Base-by-base conservation (phyloP, 345 rosid species). In the Camelina laxa region DNA sequence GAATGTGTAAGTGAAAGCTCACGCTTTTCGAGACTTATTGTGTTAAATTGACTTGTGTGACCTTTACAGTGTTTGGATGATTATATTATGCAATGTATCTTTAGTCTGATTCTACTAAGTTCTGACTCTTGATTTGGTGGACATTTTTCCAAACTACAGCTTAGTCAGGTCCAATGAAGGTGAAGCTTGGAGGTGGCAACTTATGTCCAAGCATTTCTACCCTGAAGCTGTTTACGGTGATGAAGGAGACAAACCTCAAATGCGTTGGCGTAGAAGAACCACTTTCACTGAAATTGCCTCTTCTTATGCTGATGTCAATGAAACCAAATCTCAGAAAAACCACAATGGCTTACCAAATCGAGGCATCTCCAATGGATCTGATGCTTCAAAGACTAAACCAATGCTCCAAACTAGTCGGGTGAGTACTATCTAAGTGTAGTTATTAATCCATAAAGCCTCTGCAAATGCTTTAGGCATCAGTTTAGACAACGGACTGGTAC, bases 171-270 rank as follows among this genome's bases (percentile, higher is more conserved):
- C 81, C 24, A 80, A 88, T 72, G 76, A n/a, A 48, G 73, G 89
- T 50, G 84, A 88, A 78, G 80, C 85, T 69, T 73, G 80, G 83
- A 79, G 69, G 63, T 86, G 85, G 88, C 73, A 69, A 55, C 84
- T 72, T 63, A 62, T 91, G 75, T 69, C 85, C 5, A 90, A 82
- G 76, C 84, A 85, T 80, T 90, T 95, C 86, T 91, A 87, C 69
- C 74, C 85, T 1, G 96, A 95, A 89, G 78, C 81, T 68, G 89
- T 95, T 75, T 91, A 82, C 79, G 83, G 82, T 60, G 99, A 89
- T 82, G 75, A 91, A 70, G 72, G 78, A 8, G 85, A 87, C 19
- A 80, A 72, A 70, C 91, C 91, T 72, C 81, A 74, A 7, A 41
- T 90, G 77, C 87, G 90, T 69, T 89, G 91, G 96, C 93, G 93